Evolutionary conservation across 768 basidiomycete genomes (phyloP).

Genomic region (Atractiella rhizophila): DNA sequence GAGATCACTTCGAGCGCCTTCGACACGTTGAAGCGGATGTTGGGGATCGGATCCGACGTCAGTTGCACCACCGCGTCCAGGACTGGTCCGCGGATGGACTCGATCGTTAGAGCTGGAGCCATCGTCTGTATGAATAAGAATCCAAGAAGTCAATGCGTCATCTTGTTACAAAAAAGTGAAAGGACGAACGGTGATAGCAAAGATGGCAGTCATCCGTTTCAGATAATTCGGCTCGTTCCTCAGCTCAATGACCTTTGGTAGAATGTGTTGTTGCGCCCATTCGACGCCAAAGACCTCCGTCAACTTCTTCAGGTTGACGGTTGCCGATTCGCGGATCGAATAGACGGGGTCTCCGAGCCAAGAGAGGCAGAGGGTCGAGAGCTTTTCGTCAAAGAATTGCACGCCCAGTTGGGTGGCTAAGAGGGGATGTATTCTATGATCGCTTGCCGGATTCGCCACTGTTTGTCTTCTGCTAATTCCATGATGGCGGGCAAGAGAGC

Average conservation of each 20-base stretch:
- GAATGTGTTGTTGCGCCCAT: conserved; percentile 79
- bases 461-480: conserved; percentile 94
- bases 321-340: conserved; percentile 95
- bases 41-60: conserved; percentile 75
- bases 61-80: conserved; percentile 59
- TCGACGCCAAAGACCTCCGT: conserved; percentile 97
- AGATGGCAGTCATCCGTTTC: conserved; percentile 94
- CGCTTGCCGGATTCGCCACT: conserved; percentile 96
- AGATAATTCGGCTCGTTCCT: conserved; percentile 88
- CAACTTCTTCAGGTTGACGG: conserved; percentile 80
- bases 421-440: conserved; percentile 98
- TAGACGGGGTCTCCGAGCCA: conserved; percentile 97
- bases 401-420: conserved; percentile 93
- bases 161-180: neutral
- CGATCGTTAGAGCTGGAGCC: conserved; percentile 57
- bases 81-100: conserved; percentile 60
- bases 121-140: conserved; percentile 41
- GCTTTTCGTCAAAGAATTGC: conserved; percentile 88
- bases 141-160: neutral
- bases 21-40: conserved; percentile 96
- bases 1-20: conserved; percentile 81
- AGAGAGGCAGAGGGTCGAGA: conserved; percentile 90
- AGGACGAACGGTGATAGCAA: conserved; percentile 77
- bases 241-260: conserved; percentile 94
- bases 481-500: conserved; percentile 92